These are phyloP conservation scores for Coleophoma crateriformis DNA, from an alignment of 2,329 filamentous ascomycete species.

Conservation along the genomic window DNA sequence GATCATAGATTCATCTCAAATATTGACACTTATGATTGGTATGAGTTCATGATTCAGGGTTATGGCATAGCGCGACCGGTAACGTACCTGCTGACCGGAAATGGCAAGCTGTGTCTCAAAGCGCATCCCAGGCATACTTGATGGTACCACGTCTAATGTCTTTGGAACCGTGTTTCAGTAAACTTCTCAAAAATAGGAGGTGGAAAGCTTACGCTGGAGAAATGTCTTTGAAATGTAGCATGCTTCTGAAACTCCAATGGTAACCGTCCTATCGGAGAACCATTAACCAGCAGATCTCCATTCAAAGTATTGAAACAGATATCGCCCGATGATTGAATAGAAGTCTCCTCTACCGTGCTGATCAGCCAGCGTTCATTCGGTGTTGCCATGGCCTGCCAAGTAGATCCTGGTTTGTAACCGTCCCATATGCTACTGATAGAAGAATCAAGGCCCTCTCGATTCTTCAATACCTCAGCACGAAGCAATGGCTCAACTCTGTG, in stretches of 20 bases:
- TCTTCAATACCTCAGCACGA: constrained; percentile 9
- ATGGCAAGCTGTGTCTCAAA: constrained; percentile 25
- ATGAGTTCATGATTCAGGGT: too few relatives aligned
- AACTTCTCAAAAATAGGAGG: too few relatives aligned
- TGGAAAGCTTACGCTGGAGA: too few relatives aligned
- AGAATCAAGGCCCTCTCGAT: constrained; percentile 16
- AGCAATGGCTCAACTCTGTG: constrained; percentile 14
- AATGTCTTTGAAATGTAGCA: not conserved
- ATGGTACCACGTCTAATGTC: constrained; percentile 28
- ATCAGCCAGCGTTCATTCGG: constrained; percentile 29
- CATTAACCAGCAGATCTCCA: constrained; percentile 46
- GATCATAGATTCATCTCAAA: too few relatives aligned
- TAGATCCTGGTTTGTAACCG: constrained; percentile 16
- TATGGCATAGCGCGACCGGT: too few relatives aligned
- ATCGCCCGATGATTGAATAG: constrained; percentile 5
- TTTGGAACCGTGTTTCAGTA: constrained; percentile 4
- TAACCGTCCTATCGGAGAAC: constrained; percentile 39
- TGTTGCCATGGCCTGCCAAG: constrained; percentile 18
- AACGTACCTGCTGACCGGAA: constrained; percentile 19
- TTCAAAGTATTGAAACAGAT: constrained; percentile 46
- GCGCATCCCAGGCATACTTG: constrained; percentile 28
- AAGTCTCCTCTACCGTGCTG: constrained; percentile 11
- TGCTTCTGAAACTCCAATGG: constrained; percentile 38
- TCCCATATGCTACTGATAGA: constrained; percentile 22
- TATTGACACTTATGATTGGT: too few relatives aligned